Base-by-base conservation (phyloP, 352 stramenopile genomes). In the Phytophthora sp. region DNA sequence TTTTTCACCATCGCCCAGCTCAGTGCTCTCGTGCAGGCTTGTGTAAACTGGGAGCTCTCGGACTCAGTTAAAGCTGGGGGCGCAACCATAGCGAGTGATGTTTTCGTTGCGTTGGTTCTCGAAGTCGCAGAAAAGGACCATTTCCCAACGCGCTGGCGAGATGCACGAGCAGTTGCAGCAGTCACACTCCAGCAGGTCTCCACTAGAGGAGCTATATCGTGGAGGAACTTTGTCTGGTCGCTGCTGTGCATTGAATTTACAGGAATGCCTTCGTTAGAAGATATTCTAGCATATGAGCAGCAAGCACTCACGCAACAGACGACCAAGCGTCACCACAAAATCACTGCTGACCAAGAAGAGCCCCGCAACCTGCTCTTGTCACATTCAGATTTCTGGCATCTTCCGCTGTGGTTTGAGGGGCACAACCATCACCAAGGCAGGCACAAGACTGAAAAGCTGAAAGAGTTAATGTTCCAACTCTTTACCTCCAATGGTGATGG, bases 321-420 rank as follows among this genome's bases (percentile, higher is more conserved):
- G 11, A 36, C 47, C 16, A 64, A 72, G 11, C 39, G n/a, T 15
- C 41, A 63, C 27, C 56, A 26, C 2, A 35, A 54, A 46, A 11
- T 6, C n/a, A 36, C 15, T 2, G 21, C 29, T 33, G 15, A 58
- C 7, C 20, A 61, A 27, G 30, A 39, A 24, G 27, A 54, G 21
- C 16, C 2, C 15, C 7, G 18, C 33, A 51, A 57, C n/a, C 21
- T 69, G 18, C 9, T 36, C 18, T 12, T 81, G 12, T 63, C 62
- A 12, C 42, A 24, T 15, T 31, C 46, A 7, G 49, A 74, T 11
- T 90, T 90, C 47, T 15, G 26, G 18, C 50, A 63, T 1, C 47
- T 86, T 1, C 77, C 69, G 12, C 50, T 86, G 23, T 88, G 82
- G 79, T 86, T 83, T 53, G 69, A 84, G 18, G 20, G 51, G 2